Base-by-base conservation (phyloP, 441 rosid genomes). In the Brassica balearica region DNA sequence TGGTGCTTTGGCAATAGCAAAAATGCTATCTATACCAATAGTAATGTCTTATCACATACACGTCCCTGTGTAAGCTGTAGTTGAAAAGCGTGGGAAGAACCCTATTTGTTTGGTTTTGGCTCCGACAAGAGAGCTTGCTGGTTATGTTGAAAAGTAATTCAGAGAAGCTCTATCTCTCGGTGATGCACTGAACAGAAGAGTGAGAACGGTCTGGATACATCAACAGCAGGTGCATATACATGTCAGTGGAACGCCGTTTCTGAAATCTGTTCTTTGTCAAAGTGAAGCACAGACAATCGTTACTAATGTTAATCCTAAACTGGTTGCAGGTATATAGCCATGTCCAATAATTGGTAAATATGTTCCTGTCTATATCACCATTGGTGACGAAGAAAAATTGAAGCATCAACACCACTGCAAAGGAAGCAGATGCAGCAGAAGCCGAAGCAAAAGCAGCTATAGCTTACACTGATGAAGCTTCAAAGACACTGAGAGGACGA, bases 11-110 rank as follows among this genome's bases (percentile, higher is more conserved):
- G 75, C 79, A 51, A 95, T 95, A 75, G 94, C 98, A 68, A 95
- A 95, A 82, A 77, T 93, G 82, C 74, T 95, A 77, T 87, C 88
- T 7, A 95, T 95, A 8, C 99, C 99, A 38, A 88, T 95, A 32
- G 98, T 95, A 74, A 93, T 95, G 99, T 95, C 99, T 53, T 95
- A 95, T 82, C 99, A 95, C 81, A 95, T 97, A 71, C 99, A 95
- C 62, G 99, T 95, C 68, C 99, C 99, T 64, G 98, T 95, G 99
- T 95, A 84, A 92, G 99, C 86, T 59, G 27, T 25, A 25, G 27
- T 25, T 20, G 36, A 27, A 74, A 95, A 98, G 5, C 85, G 87
- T 62, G 98, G 98, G 34, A 92, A 87, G 88, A 84, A 96, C 68
- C 99, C 51, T 76, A 87, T 34, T 80, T 92, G 95, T 15, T 79